phyloP scores from a whole-genome alignment of 805 yeast species.

The Candida berthetii region DNA sequence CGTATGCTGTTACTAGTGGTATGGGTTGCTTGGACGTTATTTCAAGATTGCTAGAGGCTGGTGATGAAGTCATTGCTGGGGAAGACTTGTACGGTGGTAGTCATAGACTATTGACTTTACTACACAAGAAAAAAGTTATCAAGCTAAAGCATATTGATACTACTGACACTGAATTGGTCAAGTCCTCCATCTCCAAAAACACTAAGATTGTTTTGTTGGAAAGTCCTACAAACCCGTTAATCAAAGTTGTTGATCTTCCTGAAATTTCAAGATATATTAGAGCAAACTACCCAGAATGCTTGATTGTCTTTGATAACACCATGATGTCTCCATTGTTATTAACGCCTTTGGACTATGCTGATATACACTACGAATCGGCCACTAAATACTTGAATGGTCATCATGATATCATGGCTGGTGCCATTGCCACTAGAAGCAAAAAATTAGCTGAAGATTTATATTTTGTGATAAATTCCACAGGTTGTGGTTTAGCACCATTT shows the following conservation, averaged over 20 bases:
- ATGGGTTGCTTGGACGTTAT: slow-evolving; percentile 92
- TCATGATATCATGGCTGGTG: slow-evolving; percentile 96
- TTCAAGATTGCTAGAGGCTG: slow-evolving; percentile 63
- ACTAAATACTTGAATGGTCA: slow-evolving; percentile 92
- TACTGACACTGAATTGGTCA: slow-evolving; percentile 58
- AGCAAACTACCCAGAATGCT: slow-evolving; percentile 53
- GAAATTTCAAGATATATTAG: slow-evolving; percentile 65
- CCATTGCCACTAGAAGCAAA: slow-evolving; percentile 62
- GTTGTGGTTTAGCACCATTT: slow-evolving; percentile 88
- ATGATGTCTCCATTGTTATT: slow-evolving; percentile 92
- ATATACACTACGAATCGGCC: slow-evolving; percentile 89
- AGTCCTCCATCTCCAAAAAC: slow-evolving; percentile 42
- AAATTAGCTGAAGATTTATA: slow-evolving; percentile 64
- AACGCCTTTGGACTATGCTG: slow-evolving; percentile 81
- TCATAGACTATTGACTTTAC: slow-evolving; percentile 72
- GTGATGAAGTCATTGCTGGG: slow-evolving; percentile 92
- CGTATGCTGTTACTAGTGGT: slow-evolving; percentile 83
- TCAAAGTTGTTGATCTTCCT: slow-evolving; percentile 78
- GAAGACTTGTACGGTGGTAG: slow-evolving; percentile 95
- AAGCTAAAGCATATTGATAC: slow-evolving; percentile 77
- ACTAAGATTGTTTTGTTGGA: slow-evolving; percentile 83
- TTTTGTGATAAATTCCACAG: slow-evolving; percentile 82
- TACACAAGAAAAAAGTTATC: slow-evolving; percentile 57
- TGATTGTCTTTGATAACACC: slow-evolving; percentile 88
- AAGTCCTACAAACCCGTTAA: slow-evolving; percentile 90